phyloP scores from a whole-genome alignment of 2,329 filamentous ascomycete species.

The Rugonectria rugulosa region DNA sequence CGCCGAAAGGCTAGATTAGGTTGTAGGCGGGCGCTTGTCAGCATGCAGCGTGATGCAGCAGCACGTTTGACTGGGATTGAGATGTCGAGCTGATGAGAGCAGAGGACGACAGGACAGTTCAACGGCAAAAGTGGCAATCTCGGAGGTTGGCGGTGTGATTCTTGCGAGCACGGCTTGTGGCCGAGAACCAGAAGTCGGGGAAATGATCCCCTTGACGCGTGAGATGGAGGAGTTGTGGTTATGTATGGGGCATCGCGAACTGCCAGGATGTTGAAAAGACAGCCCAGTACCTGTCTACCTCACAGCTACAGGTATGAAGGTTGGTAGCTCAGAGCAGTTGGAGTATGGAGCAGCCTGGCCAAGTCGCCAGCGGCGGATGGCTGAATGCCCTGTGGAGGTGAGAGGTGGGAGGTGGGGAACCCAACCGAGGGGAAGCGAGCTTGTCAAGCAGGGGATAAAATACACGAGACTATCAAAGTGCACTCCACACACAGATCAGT shows the following conservation, averaged over 20 bases:
- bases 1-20: slow-evolving; percentile 22
- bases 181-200: slow-evolving; percentile 7
- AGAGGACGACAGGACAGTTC: too few species aligned
- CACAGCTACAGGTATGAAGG: too few species aligned
- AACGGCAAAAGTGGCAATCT: background rate
- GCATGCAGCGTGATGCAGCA: too few species aligned
- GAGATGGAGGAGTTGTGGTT: slow-evolving; percentile 38
- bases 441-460: too few species aligned
- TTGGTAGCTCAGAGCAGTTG: too few species aligned
- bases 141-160: background rate
- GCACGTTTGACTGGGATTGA: too few species aligned
- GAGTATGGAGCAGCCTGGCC: background rate
- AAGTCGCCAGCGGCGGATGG: slow-evolving; percentile 28
- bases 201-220: slow-evolving; percentile 14
- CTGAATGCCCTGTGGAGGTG: slow-evolving; percentile 21
- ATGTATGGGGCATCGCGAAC: slow-evolving; percentile 37
- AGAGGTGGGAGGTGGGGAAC: slow-evolving; percentile 40
- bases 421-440: slow-evolving; percentile 24
- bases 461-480: too few species aligned
- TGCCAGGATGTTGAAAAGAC: too few species aligned
- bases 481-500: too few species aligned
- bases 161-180: slow-evolving; percentile 4
- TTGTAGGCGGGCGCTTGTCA: slow-evolving; percentile 24
- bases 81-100: too few species aligned
- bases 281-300: too few species aligned